A percentile compares a stretch with the other conserved stretches of the same genome.
phyloP scores from a whole-genome alignment of 306 rosid species.

The Quercus wislizeni region DNA sequence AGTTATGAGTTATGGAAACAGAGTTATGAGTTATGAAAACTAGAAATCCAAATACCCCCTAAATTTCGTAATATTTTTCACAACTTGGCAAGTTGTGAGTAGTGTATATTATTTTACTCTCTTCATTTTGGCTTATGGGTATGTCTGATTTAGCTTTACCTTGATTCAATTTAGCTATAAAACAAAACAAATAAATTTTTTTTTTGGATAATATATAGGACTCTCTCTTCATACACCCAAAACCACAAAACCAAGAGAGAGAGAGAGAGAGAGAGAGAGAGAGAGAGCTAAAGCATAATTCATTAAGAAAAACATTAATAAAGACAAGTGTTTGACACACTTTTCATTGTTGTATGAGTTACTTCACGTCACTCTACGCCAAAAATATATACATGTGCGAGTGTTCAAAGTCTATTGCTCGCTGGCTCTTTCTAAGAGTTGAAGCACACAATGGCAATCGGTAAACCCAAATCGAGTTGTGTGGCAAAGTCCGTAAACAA shows the following conservation, averaged over 20 bases:
- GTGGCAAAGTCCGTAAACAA: conserved; percentile 65
- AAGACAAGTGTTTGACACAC: background rate
- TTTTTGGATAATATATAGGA: background rate
- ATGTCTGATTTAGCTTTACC: no score
- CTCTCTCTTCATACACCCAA: background rate
- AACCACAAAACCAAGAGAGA: background rate
- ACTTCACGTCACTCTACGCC: background rate
- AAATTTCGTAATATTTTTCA: no score
- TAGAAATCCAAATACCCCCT: no score
- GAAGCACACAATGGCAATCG: conserved; percentile 74
- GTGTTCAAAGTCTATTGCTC: conserved; percentile 40
- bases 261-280: background rate
- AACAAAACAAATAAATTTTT: no score
- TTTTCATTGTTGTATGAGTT: background rate
- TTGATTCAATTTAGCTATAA: no score
- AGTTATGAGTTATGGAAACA: no score
- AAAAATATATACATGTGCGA: background rate
- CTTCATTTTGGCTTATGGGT: no score
- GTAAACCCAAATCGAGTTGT: conserved; percentile 63
- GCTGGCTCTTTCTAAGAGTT: conserved; percentile 83
- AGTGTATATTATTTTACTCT: no score
- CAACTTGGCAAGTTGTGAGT: no score
- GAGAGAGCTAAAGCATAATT: background rate
- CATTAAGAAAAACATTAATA: background rate
- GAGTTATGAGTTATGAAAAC: no score